These are phyloP conservation scores for Aspergillus sp. DNA, from an alignment of 2,329 filamentous ascomycete species.

Conservation along the genomic window DNA sequence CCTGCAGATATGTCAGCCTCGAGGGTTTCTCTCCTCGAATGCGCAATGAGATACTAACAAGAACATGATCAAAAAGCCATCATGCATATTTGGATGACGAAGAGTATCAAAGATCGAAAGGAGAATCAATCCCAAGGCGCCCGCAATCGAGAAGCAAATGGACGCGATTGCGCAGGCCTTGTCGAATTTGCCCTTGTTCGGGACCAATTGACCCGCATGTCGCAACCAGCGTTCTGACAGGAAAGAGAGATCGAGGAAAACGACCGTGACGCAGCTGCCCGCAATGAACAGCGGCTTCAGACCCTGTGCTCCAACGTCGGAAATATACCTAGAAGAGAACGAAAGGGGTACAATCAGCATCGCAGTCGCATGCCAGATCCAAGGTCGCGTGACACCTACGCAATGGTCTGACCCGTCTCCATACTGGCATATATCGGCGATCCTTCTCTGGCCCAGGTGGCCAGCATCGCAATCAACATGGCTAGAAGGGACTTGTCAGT, in stretches of 20 bases:
- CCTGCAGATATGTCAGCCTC: slow-evolving; percentile 24
- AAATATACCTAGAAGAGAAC: slow-evolving; percentile 41
- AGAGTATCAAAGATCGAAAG: slow-evolving; percentile 83
- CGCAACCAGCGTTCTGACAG: slow-evolving; percentile 81
- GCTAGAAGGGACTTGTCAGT: slow-evolving; percentile 35
- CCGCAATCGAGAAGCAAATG: slow-evolving; percentile 67
- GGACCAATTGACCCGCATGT: slow-evolving; percentile 75
- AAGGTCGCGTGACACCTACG: slow-evolving; percentile 43
- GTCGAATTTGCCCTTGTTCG: slow-evolving; percentile 59
- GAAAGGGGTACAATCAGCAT: neutral
- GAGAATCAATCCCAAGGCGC: slow-evolving; percentile 77
- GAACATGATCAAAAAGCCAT: slow-evolving; percentile 78
- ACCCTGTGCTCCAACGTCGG: slow-evolving; percentile 59
- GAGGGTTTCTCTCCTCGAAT: neutral
- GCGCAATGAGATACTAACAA: slow-evolving; percentile 51
- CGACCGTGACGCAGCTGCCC: slow-evolving; percentile 64
- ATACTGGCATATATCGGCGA: slow-evolving; percentile 57
- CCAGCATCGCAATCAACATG: slow-evolving; percentile 63
- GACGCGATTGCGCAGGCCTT: slow-evolving; percentile 42
- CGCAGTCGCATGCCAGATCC: too few species aligned
- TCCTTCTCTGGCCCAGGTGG: slow-evolving; percentile 57
- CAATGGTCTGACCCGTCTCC: slow-evolving; percentile 54
- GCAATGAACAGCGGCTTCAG: slow-evolving; percentile 66
- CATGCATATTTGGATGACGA: slow-evolving; percentile 67
- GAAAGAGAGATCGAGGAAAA: slow-evolving; percentile 81